Evolutionary conservation across 202 grass and related monocot genomes (phyloP), one percentile per base, ranked within the genome.

Genomic region (Digitaria exilis): DNA sequence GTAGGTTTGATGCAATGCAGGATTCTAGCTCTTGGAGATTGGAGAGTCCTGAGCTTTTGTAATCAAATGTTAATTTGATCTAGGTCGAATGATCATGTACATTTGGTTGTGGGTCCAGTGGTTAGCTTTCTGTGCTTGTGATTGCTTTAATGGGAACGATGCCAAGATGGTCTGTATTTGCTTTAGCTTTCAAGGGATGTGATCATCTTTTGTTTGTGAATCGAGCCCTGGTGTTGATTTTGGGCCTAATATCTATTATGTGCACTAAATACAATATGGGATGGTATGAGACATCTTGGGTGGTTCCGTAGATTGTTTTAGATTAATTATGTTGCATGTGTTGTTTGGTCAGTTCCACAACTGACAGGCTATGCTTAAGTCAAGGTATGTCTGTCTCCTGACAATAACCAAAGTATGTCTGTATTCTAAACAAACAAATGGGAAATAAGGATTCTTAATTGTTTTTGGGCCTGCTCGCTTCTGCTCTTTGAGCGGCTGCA

Each of bases 331-430:
- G 66, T 30, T 65, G 11, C 14, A n/a, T 9, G 34, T 65, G 67
- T 67, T 69, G 31, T 45, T 74, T 68, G 13, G 80, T 82, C 65
- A 31, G 43, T 52, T 79, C 45, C 48, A 46, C 37, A 41, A 57
- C 19, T 43, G 18, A 3, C 5, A 26, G 1, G 10, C 34, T 39
- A 52, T 15, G 0, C 14, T n/a, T 26, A 1, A 1, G 8, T 0
- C 15, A 31, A 13, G 2, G 16, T 63, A 18, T 32, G 35, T 17
- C 14, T 16, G 54, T 29, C 71, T 77, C n/a, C 42, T 12, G 15
- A 42, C 50, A 2, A 25, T 22, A 34, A 16, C 65, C 22, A 7
- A 55, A 37, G 14, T 30, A 22, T 56, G 13, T 13, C 21, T 76
- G 45, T 44, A 58, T 54, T 71, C 2, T 71, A 16, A 67, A 52